Evolutionary conservation across 805 yeast species (phyloP), one percentile per base, ranked within the genome.

Genomic region (Blastobotrys peoriensis): DNA sequence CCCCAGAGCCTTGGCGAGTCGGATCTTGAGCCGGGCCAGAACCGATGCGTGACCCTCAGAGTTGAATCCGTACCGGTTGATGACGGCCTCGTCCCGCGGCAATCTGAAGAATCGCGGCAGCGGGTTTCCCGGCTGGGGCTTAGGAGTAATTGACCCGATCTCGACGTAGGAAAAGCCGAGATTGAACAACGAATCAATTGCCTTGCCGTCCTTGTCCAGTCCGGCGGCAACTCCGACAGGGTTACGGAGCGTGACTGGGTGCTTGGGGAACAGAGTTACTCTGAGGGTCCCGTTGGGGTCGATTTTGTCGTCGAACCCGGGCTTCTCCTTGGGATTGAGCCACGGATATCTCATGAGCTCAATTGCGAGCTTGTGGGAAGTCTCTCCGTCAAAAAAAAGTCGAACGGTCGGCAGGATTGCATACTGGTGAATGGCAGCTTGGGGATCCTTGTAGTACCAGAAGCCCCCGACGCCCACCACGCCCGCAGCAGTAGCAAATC

Each of bases 221-320:
- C 98, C 98, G 20, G 98, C 98, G 40, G 98, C 97, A 56, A 89
- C 73, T 10, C 97, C 97, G 40, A 91, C 70, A 19, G 98, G 97
- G 45, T 82, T 81, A 17, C 73, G 72, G 59, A 91, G 66, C 0
- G 58, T 67, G 44, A 64, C 39, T 17, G 59, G 53, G 19, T 50
- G 45, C 20, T 55, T 48, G 8, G 60, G 58, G 40, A 63, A 64
- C 13, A 64, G 51, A 20, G 53, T 47, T 8, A 60, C 60, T 8
- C 46, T 38, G 28, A 64, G 54, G 44, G 51, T 47, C 3, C 48
- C 46, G n/a, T 49, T 41, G 4, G 67, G 66, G 39, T 63, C 68
- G 34, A 51, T 41, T 3, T 40, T 43, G 15, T 48, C 44, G n/a
- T 60, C 59, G 62, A 61, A 59, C 27, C 41, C 36, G 10, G 35